Evolutionary conservation across 768 basidiomycete genomes (phyloP).

Genomic region (Peribolospora baueri): DNA sequence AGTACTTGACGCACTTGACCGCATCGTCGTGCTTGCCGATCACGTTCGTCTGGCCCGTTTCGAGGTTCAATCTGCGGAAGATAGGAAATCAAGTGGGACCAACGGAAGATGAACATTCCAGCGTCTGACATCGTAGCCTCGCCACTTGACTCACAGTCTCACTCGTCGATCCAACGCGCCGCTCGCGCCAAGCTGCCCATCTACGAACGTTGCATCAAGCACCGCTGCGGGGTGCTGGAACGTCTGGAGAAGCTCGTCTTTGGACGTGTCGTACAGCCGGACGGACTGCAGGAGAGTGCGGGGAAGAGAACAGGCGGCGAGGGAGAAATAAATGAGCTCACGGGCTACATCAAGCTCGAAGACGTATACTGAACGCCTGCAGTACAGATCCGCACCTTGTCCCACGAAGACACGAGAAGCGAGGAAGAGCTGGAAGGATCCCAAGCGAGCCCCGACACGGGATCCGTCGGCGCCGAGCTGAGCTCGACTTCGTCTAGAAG

Average conservation of each 20-base stretch:
- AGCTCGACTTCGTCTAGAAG: background rate
- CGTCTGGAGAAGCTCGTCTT: slow-evolving; percentile 47
- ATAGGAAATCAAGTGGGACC: background rate
- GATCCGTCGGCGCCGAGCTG: slow-evolving; percentile 55
- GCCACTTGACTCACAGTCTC: slow-evolving; percentile 36
- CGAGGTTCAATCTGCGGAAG: slow-evolving; percentile 44
- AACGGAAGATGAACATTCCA: background rate
- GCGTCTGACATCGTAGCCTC: background rate
- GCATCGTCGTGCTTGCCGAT: slow-evolving; percentile 62
- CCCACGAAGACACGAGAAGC: slow-evolving; percentile 73
- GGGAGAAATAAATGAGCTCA: slow-evolving; percentile 8
- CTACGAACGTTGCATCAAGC: slow-evolving; percentile 44
- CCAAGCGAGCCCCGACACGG: slow-evolving; percentile 54
- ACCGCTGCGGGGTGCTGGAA: slow-evolving; percentile 76
- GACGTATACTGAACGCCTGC: slow-evolving; percentile 4
- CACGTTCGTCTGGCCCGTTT: slow-evolving; percentile 41
- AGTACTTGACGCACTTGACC: slow-evolving; percentile 51
- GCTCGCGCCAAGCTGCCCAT: slow-evolving; percentile 23
- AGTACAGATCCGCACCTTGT: slow-evolving; percentile 30
- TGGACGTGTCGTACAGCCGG: slow-evolving; percentile 30
- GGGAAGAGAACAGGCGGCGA: slow-evolving; percentile 15
- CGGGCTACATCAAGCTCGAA: slow-evolving; percentile 13
- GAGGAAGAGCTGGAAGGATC: slow-evolving; percentile 56
- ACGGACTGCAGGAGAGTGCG: slow-evolving; percentile 30
- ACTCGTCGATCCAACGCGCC: slow-evolving; percentile 70